Base-by-base conservation (phyloP, 805 yeast genomes). In the Candida montana region DNA sequence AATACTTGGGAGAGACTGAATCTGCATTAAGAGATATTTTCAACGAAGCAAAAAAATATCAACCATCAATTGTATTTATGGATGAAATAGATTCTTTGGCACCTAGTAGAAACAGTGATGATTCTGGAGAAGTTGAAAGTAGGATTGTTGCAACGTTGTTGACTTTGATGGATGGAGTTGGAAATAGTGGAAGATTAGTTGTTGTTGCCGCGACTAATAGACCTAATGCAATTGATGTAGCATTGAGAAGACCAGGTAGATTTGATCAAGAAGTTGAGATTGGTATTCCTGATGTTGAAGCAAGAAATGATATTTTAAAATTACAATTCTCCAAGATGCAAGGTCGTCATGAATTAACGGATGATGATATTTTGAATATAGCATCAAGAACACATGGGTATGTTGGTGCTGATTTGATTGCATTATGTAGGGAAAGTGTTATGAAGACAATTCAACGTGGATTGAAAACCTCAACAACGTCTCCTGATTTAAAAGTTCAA, bases 81-180 rank as follows among this genome's bases (percentile, higher is more conserved):
- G 99, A 93, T 63, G 99, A 93, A 58, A 79, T 93, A 31, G 99
- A 93, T 60, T 86, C 96, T 1, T 61, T 93, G 30, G 95, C 88
- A 0, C 99, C 99, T 4, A 79, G 75, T 49, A 68, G 96, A 41
- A 81, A 79, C 37, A 75, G 77, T 45, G 97, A 90, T 53, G 96
- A 88, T 43, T 71, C 89, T 2, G 93, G 95, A 1, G 97, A 91
- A 57, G 84, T 89, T 0, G 98, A 93, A 57, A 76, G 85, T 33
- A 65, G 99, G 47, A 89, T 93, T 2, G 95, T 91, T 20, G 93
- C 97, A 0, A 89, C 97, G 0, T 60, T 93, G 31, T 65, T 87
- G 42, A 86, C 95, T 0, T 66, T 85, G 58, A 75, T 87, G 83
- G 95, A 87, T 58, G 83, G 86, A 2, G 71, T 83, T 69, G 81